phyloP scores from a whole-genome alignment of 2,329 filamentous ascomycete genomes.

The Pestalotiopsis sp. region DNA sequence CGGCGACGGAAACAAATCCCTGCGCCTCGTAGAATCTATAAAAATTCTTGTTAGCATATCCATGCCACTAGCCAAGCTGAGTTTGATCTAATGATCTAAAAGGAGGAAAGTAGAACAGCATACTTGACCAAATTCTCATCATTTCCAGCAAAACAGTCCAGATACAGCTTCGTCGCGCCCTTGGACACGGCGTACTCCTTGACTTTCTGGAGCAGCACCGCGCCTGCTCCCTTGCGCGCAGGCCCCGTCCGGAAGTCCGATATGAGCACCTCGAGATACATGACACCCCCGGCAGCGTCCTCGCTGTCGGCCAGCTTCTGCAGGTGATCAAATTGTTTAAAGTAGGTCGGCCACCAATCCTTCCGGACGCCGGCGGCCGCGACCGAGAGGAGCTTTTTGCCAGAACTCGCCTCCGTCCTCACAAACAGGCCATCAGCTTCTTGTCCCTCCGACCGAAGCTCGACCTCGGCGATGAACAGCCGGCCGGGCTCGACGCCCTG shows the following conservation, averaged over 20 bases:
- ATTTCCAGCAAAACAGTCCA: constrained; percentile 8
- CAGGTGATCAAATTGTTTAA: neutral
- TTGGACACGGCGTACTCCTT: constrained; percentile 15
- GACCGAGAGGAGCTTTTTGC: neutral
- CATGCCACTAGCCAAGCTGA: neutral
- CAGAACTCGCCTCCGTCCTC: neutral
- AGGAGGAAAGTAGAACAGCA: neutral
- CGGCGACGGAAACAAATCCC: neutral
- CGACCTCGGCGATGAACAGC: constrained; percentile 20
- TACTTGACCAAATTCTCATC: neutral
- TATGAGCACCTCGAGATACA: constrained; percentile 20
- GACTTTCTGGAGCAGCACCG: neutral
- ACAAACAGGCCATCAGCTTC: neutral
- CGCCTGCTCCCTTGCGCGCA: constrained; percentile 1
- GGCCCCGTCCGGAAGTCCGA: constrained; percentile 20
- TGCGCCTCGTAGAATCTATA: neutral
- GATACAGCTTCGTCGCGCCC: neutral
- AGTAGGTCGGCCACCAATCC: neutral
- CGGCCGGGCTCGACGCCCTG: constrained; percentile 14
- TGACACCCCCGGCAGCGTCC: constrained; percentile 16
- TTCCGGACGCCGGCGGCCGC: neutral
- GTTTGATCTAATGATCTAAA: too few species aligned
- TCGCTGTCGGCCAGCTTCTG: neutral
- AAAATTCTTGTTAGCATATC: neutral
- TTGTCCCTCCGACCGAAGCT: neutral